phyloP scores from a whole-genome alignment of 805 yeast species.

The Ogataea nitratoaversa region DNA sequence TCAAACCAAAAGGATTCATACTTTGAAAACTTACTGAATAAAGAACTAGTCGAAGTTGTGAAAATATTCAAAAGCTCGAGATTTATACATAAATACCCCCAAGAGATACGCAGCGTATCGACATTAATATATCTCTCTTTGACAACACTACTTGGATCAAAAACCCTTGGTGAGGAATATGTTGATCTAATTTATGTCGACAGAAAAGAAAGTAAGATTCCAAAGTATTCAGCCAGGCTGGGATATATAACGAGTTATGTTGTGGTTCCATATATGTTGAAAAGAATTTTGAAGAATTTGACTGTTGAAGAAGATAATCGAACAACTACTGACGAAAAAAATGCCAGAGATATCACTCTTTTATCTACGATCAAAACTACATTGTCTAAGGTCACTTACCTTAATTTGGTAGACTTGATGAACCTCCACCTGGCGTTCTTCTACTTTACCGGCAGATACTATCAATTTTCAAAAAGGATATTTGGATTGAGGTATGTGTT shows the following conservation, averaged over 20 bases:
- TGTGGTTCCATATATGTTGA: conserved; percentile 53
- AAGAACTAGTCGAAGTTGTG: conserved; percentile 53
- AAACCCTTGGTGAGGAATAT: conserved; percentile 93
- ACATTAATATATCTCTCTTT: conserved; percentile 62
- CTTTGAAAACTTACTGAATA: conserved; percentile 51
- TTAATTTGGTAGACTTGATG: conserved; percentile 47
- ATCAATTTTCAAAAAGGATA: conserved; percentile 69
- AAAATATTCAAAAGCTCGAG: conserved; percentile 57
- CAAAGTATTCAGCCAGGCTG: conserved; percentile 40
- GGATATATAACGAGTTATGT: conserved; percentile 61
- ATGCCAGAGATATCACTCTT: background rate
- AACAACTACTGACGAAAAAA: conserved; percentile 1
- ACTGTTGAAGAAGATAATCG: conserved; percentile 13
- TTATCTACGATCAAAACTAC: conserved; percentile 6
- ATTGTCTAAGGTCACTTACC: conserved; percentile 34
- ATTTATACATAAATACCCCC: conserved; percentile 58
- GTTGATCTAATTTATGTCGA: conserved; percentile 71
- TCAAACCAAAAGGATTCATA: conserved; percentile 88
- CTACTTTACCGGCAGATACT: conserved; percentile 79
- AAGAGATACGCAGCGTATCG: conserved; percentile 54
- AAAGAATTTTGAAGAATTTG: conserved; percentile 21
- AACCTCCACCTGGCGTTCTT: conserved; percentile 77
- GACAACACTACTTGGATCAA: conserved; percentile 71
- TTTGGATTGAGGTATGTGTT: conserved; percentile 78
- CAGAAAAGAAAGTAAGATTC: conserved; percentile 47